These are phyloP conservation scores for Dryadomyces sulphureus DNA, from an alignment of 2,329 filamentous ascomycete genomes.

Conservation along the genomic window DNA sequence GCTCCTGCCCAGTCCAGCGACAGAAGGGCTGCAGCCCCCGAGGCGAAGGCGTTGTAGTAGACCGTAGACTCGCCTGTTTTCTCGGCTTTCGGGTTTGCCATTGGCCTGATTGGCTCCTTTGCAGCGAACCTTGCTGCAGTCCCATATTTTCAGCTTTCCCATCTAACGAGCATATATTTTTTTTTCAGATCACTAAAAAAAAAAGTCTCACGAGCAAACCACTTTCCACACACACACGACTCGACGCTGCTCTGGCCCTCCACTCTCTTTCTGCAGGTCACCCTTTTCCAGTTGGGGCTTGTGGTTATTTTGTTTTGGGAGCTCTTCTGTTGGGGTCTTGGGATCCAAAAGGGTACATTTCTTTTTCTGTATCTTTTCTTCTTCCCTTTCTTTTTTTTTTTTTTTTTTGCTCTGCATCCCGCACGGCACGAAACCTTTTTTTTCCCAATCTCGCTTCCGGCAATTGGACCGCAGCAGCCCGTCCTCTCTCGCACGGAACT, in stretches of 20 bases:
- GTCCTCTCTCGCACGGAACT: too few relatives aligned
- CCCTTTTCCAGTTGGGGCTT: background rate
- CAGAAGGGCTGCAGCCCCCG: too few relatives aligned
- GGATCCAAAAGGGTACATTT: background rate
- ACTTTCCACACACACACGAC: background rate
- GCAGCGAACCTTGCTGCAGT: background rate
- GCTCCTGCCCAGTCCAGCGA: too few relatives aligned
- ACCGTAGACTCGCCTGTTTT: too few relatives aligned
- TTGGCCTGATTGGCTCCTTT: conserved; percentile 1
- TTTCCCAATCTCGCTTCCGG: too few relatives aligned
- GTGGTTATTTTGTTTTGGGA: background rate
- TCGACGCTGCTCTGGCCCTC: background rate
- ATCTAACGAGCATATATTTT: conserved; percentile 1
- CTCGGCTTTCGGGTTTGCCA: background rate
- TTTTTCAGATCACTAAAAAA: conserved; percentile 1
- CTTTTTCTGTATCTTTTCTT: background rate
- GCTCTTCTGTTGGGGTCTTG: background rate
- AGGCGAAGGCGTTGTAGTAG: too few relatives aligned
- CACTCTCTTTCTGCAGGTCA: background rate
- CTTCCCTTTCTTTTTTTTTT: background rate
- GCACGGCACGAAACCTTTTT: too few relatives aligned
- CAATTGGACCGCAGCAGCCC: too few relatives aligned
- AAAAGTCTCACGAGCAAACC: conserved; percentile 8
- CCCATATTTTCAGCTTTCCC: conserved; percentile 5
- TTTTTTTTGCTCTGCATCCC: background rate